Percentiles rank a stretch among this genome's conserved stretches.
Evolutionary conservation across 108 stramenopile genomes (phyloP).

Genomic region (Fistulifera solaris): DNA sequence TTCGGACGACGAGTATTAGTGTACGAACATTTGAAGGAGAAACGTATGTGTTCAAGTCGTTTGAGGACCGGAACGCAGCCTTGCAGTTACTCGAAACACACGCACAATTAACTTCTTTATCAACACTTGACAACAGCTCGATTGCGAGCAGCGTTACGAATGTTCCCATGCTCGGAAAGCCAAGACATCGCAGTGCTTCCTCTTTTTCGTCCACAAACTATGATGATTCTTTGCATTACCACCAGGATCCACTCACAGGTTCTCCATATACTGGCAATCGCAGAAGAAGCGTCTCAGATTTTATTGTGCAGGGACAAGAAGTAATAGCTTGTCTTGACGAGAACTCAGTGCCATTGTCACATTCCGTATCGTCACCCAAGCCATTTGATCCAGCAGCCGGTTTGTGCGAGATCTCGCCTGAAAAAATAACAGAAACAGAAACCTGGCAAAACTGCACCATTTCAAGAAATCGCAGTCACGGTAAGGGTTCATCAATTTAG

Average conservation of each 20-base stretch:
- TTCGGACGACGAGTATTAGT: conserved; percentile 43
- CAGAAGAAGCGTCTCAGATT: conserved; percentile 2
- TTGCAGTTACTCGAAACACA: conserved; percentile 14
- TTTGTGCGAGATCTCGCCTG: too few relatives aligned
- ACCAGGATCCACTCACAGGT: background rate
- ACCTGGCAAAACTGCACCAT: too few relatives aligned
- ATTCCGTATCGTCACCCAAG: too few relatives aligned
- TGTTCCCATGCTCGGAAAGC: background rate
- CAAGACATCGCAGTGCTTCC: background rate
- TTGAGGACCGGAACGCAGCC: conserved; percentile 33
- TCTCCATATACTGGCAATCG: background rate
- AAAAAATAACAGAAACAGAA: too few relatives aligned
- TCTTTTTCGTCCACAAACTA: background rate
- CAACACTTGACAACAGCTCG: background rate
- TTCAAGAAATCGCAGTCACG: background rate
- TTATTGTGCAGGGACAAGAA: background rate
- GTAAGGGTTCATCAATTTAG: background rate
- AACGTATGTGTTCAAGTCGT: conserved; percentile 43
- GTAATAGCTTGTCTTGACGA: too few relatives aligned
- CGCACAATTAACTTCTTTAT: conserved; percentile 3
- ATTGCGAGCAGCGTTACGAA: background rate
- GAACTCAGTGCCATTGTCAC: too few relatives aligned
- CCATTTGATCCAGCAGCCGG: too few relatives aligned
- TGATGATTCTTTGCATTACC: background rate
- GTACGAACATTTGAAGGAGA: conserved; percentile 36